Evolutionary conservation across 2,329 filamentous ascomycete genomes (phyloP).

Genomic region (Zymoseptoria tritici): DNA sequence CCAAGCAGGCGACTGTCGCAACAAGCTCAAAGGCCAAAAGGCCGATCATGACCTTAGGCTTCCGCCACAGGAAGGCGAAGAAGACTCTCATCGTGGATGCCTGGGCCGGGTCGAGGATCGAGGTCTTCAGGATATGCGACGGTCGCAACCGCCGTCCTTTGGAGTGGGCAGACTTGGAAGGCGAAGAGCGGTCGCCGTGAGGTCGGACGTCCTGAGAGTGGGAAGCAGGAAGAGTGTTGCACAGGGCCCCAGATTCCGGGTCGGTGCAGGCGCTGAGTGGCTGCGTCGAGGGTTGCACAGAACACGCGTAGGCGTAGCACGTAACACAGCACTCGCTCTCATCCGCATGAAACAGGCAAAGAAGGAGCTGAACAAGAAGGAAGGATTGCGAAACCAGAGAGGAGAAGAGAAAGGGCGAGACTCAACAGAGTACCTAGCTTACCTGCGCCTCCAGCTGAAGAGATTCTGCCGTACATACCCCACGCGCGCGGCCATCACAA

Average conservation of each 20-base stretch:
- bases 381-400: background rate
- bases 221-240: background rate
- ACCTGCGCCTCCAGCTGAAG: background rate
- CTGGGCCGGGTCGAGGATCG: background rate
- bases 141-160: background rate
- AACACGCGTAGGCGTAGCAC: background rate
- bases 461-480: background rate
- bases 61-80: slow-evolving; percentile 46
- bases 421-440: background rate
- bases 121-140: background rate
- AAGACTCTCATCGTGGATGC: background rate
- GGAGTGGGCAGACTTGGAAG: background rate
- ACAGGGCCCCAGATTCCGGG: background rate
- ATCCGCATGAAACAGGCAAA: background rate
- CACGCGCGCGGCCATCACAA: background rate
- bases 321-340: background rate
- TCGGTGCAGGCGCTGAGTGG: background rate
- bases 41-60: slow-evolving; percentile 44
- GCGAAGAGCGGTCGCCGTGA: background rate
- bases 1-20: slow-evolving; percentile 57
- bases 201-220: background rate
- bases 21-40: slow-evolving; percentile 60
- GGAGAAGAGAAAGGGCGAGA: background rate
- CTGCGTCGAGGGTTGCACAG: background rate
- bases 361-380: background rate